Percentiles rank a stretch among this genome's conserved stretches.
Evolutionary conservation across 2,329 filamentous ascomycete species (phyloP).

Genomic region (Alternaria novae-zelandiae): DNA sequence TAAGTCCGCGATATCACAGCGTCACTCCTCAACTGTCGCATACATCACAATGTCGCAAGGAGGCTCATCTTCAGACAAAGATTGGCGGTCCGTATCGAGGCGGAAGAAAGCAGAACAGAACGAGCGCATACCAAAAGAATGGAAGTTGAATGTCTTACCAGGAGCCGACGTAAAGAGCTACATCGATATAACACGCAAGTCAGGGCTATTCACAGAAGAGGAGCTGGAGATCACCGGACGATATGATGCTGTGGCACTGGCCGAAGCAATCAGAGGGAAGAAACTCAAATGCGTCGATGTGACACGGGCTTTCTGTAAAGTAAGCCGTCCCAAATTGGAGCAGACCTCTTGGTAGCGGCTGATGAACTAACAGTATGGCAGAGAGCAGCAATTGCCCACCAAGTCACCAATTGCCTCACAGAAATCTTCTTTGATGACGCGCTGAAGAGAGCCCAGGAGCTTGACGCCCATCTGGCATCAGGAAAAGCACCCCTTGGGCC

Average conservation of each 20-base stretch:
- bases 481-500: conserved; percentile 52
- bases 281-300: conserved; percentile 49
- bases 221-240: conserved; percentile 64
- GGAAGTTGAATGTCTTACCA: conserved; percentile 46
- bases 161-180: conserved; percentile 33
- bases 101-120: conserved; percentile 53
- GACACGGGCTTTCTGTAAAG: conserved; percentile 54
- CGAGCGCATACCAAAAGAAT: conserved; percentile 52
- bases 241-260: conserved; percentile 55
- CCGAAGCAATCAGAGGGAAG: conserved; percentile 43
- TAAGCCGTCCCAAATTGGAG: conserved; percentile 5
- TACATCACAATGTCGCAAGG: conserved; percentile 21
- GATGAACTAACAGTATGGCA: conserved; percentile 13
- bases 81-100: conserved; percentile 51
- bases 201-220: conserved; percentile 57
- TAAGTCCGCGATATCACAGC: conserved; percentile 2
- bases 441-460: conserved; percentile 40
- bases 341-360: neutral
- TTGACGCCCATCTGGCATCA: conserved; percentile 51
- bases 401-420: conserved; percentile 52
- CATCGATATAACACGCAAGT: conserved; percentile 58
- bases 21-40: neutral
- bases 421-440: conserved; percentile 49
- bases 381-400: conserved; percentile 56
- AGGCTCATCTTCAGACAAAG: conserved; percentile 13